Percentiles rank a stretch among this genome's conserved stretches.
phyloP scores from a whole-genome alignment of 2,329 filamentous ascomycete genomes.

The Xylariaceae sp. region DNA sequence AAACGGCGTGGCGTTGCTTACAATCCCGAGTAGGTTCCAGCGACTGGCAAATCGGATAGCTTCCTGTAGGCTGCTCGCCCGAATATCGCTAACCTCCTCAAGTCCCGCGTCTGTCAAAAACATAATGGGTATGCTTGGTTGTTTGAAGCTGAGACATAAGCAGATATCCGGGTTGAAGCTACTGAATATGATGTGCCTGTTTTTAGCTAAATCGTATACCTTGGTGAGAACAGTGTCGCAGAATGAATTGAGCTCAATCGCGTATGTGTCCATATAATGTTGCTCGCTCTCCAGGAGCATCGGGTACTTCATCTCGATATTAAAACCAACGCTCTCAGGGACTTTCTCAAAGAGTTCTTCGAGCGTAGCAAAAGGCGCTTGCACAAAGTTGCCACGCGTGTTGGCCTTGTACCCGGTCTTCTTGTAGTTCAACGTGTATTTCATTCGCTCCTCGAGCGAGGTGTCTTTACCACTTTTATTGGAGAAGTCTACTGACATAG shows the following conservation, averaged over 20 bases:
- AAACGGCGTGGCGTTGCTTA: conserved; percentile 85
- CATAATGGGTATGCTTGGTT: conserved; percentile 92
- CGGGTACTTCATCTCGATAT: conserved; percentile 99
- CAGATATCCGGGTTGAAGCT: conserved; percentile 98
- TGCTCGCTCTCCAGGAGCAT: conserved; percentile 96
- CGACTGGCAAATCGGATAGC: conserved; percentile 91
- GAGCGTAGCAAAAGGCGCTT: conserved; percentile 92
- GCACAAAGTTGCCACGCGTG: conserved; percentile 90
- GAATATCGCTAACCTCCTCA: conserved; percentile 81
- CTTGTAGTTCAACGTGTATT: conserved; percentile 95
- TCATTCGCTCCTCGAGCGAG: conserved; percentile 80
- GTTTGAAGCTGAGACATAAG: conserved; percentile 92
- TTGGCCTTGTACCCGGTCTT: conserved; percentile 96
- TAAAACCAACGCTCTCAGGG: conserved; percentile 86
- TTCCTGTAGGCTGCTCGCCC: conserved; percentile 91
- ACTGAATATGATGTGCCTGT: conserved; percentile 94
- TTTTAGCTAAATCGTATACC: conserved; percentile 83
- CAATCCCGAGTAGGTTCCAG: conserved; percentile 94
- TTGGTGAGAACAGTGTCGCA: conserved; percentile 90
- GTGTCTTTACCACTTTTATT: conserved; percentile 47
- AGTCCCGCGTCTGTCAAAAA: conserved; percentile 92
- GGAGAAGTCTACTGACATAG: conserved; percentile 59
- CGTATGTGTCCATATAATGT: conserved; percentile 95
- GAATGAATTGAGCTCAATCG: conserved; percentile 94
- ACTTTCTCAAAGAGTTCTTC: conserved; percentile 91